Conservation (phyloP, 2,329 filamentous ascomycete genomes). For the Colletotrichum neosansevieriae region DNA sequence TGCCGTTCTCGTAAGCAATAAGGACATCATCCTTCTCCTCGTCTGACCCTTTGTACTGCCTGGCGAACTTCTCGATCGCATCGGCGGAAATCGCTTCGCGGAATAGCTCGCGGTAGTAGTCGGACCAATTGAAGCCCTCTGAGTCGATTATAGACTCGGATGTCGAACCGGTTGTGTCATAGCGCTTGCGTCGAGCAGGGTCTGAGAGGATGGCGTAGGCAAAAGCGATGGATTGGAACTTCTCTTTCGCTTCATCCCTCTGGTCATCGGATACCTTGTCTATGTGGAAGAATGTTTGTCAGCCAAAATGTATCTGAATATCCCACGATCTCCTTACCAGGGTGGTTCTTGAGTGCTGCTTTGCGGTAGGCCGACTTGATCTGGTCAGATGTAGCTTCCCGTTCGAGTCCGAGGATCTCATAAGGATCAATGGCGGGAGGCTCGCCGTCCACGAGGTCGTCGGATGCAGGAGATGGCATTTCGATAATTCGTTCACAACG, state of each 20-base stretch:
- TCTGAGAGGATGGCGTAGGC: conserved; percentile 95
- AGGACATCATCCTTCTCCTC: conserved; percentile 87
- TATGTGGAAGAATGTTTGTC: conserved; percentile 45
- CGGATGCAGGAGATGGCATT: conserved; percentile 49
- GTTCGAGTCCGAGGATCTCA: conserved; percentile 78
- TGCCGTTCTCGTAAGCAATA: conserved; percentile 76
- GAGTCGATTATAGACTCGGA: conserved; percentile 82
- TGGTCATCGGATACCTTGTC: conserved; percentile 81
- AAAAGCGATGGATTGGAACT: conserved; percentile 92
- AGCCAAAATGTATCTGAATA: neutral
- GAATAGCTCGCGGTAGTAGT: conserved; percentile 90
- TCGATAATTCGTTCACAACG: neutral
- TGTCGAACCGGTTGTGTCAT: conserved; percentile 91
- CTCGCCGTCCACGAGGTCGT: conserved; percentile 67
- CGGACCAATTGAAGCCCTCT: conserved; percentile 89
- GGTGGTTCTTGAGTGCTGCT: conserved; percentile 87
- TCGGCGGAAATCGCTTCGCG: conserved; percentile 79
- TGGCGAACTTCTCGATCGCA: conserved; percentile 80
- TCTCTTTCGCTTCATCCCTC: conserved; percentile 79
- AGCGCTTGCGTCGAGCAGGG: conserved; percentile 81
- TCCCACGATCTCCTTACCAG: conserved; percentile 65
- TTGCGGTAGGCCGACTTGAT: conserved; percentile 94
- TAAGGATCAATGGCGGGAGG: conserved; percentile 82
- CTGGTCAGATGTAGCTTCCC: conserved; percentile 79
- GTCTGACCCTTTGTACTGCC: conserved; percentile 84